These are phyloP conservation scores for Aspergillus brunneoviolaceus DNA, from an alignment of 2,329 filamentous ascomycete genomes.

Conservation along the genomic window DNA sequence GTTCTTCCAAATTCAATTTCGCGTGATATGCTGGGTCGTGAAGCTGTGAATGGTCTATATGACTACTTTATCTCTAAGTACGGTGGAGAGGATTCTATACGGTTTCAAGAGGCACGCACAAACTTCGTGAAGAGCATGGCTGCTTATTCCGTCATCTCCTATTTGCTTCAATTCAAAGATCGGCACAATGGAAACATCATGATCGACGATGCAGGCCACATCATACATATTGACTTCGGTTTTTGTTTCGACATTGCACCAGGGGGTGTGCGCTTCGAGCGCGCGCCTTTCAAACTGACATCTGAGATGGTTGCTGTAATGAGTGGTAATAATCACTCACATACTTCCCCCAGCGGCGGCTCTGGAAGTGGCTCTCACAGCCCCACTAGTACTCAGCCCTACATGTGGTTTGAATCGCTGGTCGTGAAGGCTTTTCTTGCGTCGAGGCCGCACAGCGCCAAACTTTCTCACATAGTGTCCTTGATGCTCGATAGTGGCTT, in stretches of 20 bases:
- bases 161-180: constrained; percentile 97
- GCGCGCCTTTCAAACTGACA: constrained; percentile 96
- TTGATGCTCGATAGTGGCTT: constrained; percentile 96
- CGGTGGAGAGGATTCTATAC: constrained; percentile 89
- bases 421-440: constrained; percentile 95
- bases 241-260: constrained; percentile 99
- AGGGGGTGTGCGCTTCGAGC: constrained; percentile 94
- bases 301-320: constrained; percentile 99
- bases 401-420: constrained; percentile 94
- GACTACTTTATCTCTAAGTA: constrained; percentile 99
- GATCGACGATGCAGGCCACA: constrained; percentile 95
- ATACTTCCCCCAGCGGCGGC: constrained; percentile 26
- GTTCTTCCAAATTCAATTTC: constrained; percentile 97
- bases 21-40: constrained; percentile 95
- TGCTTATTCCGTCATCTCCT: constrained; percentile 95
- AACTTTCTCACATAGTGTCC: constrained; percentile 83
- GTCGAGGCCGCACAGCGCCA: constrained; percentile 79
- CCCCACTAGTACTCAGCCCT: constrained; percentile 74
- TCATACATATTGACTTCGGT: constrained; percentile 97
- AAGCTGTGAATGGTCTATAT: constrained; percentile 96
- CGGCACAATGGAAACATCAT: constrained; percentile 99
- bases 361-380: constrained; percentile 37
- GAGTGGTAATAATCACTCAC: constrained; percentile 64
- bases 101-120: constrained; percentile 89
- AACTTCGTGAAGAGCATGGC: constrained; percentile 99